phyloP scores from a whole-genome alignment of 129 eudicot genomes.

The Centaurea solstitialis region DNA sequence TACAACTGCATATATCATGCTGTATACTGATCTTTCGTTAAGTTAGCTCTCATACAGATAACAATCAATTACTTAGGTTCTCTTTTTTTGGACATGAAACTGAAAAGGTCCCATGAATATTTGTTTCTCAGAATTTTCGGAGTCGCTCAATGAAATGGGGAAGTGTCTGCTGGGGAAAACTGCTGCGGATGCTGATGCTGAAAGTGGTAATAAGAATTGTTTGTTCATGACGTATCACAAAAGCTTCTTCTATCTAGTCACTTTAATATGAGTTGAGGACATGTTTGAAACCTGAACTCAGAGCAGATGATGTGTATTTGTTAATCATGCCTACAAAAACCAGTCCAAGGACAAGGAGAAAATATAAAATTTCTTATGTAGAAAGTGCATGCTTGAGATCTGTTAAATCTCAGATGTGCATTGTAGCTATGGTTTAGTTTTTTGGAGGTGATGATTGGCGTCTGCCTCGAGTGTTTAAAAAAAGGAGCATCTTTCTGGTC shows the following conservation, averaged over 20 bases:
- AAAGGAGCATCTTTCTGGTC: background rate
- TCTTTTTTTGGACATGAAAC: background rate
- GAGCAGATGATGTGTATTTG: background rate
- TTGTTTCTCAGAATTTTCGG: slow-evolving; percentile 77
- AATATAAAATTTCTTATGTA: background rate
- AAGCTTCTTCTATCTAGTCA: background rate
- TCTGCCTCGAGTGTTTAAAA: background rate
- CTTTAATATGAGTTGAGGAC: slow-evolving; percentile 3
- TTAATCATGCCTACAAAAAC: background rate
- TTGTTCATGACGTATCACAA: background rate
- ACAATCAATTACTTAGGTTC: background rate
- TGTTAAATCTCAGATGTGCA: background rate
- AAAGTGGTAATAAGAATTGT: slow-evolving; percentile 61
- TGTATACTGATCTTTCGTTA: background rate
- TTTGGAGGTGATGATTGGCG: background rate
- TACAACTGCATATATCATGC: slow-evolving; percentile 1
- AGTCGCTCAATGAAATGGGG: slow-evolving; percentile 89
- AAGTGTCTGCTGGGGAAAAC: slow-evolving; percentile 73
- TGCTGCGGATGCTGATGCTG: slow-evolving; percentile 51
- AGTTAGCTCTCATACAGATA: slow-evolving; percentile 1
- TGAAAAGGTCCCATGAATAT: slow-evolving; percentile 5
- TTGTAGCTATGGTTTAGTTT: background rate
- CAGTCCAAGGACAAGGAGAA: background rate
- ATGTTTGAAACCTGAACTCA: slow-evolving; percentile 4
- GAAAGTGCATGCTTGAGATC: background rate